Conservation (phyloP, 306 rosid species). For the Fagus sylvatica region DNA sequence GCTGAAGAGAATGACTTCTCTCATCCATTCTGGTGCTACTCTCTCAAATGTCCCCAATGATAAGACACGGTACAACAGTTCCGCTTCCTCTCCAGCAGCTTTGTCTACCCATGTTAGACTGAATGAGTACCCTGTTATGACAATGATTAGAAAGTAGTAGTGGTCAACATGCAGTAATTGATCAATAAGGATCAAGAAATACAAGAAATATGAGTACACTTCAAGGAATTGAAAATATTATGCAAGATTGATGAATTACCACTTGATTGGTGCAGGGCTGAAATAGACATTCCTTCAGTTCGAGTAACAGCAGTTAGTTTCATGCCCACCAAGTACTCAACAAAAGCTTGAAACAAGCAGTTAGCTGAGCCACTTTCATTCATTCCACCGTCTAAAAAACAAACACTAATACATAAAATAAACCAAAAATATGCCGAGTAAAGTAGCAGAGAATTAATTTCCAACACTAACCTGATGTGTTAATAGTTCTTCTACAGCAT, state of each 20-base stretch:
- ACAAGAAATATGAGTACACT: background rate
- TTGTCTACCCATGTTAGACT: conserved; percentile 65
- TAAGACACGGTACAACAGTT: conserved; percentile 53
- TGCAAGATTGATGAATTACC: conserved; percentile 55
- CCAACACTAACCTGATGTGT: conserved; percentile 62
- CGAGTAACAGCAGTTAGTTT: conserved; percentile 57
- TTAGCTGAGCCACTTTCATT: conserved; percentile 26
- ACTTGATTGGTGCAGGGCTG: conserved; percentile 72
- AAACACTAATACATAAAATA: conserved; percentile 23
- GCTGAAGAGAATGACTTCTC: conserved; percentile 78
- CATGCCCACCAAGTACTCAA: conserved; percentile 75
- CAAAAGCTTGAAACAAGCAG: conserved; percentile 64
- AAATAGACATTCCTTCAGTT: conserved; percentile 54
- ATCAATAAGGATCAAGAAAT: background rate
- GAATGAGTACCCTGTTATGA: conserved; percentile 71
- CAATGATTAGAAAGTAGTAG: conserved; percentile 20
- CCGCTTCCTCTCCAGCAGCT: conserved; percentile 52
- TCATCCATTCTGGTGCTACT: conserved; percentile 95
- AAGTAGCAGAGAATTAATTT: conserved; percentile 18
- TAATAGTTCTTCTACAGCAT: conserved; percentile 39
- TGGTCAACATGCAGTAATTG: background rate
- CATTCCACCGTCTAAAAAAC: conserved; percentile 43
- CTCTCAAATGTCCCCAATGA: conserved; percentile 85
- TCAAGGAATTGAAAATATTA: background rate
- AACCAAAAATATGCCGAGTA: conserved; percentile 15